These are phyloP conservation scores for Vicia villosa DNA, from an alignment of 306 rosid species.

Conservation along the genomic window DNA sequence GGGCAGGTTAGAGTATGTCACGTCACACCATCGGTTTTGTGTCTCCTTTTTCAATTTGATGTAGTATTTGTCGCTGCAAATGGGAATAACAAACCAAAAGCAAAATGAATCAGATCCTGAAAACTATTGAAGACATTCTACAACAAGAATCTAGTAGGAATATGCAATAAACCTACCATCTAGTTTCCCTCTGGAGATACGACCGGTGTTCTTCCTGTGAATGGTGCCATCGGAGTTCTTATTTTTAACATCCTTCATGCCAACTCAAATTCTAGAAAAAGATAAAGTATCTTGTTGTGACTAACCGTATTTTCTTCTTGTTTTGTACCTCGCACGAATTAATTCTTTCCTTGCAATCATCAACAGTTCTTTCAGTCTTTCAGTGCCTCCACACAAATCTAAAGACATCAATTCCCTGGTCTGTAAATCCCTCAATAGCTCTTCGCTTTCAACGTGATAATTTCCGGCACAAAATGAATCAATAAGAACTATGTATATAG, in stretches of 20 bases:
- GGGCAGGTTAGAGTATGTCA: conserved; percentile 45
- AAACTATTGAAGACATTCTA: neutral
- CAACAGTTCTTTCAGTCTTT: conserved; percentile 43
- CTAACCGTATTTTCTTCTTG: conserved; percentile 38
- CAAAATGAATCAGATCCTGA: conserved; percentile 18
- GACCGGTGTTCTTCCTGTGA: conserved; percentile 40
- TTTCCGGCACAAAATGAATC: conserved; percentile 47
- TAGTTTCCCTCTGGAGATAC: conserved; percentile 38
- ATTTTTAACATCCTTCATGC: conserved; percentile 38
- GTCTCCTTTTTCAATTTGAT: conserved; percentile 66
- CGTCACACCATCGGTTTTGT: conserved; percentile 36
- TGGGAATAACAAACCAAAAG: conserved; percentile 22
- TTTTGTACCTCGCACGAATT: conserved; percentile 41
- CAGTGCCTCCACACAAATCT: conserved; percentile 42
- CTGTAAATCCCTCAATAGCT: conserved; percentile 58
- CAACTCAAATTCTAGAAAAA: conserved; percentile 24
- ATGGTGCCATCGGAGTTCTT: conserved; percentile 36
- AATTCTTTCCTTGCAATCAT: conserved; percentile 47
- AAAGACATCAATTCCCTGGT: conserved; percentile 53
- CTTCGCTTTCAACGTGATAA: conserved; percentile 43
- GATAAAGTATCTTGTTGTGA: neutral
- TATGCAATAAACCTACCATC: conserved; percentile 39
- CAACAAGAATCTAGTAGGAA: too few species aligned
- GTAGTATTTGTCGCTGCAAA: conserved; percentile 51
- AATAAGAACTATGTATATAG: conserved; percentile 57